phyloP scores from a whole-genome alignment of 2,329 filamentous ascomycete genomes.

The Fusarium nygamai region DNA sequence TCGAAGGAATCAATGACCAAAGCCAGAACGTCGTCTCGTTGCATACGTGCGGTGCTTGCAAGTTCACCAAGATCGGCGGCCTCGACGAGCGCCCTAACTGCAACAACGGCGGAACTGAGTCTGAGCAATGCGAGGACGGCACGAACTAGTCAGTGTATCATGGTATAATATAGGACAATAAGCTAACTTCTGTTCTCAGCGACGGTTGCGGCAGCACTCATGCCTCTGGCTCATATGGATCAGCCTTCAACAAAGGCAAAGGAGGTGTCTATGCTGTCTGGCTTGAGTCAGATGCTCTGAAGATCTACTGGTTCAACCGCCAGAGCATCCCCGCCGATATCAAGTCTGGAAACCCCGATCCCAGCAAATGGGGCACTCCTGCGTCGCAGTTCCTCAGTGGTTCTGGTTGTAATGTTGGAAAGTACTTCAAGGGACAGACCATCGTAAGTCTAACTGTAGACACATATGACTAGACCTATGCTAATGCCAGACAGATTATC shows the following conservation, averaged over 20 bases:
- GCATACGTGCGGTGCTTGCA: slow-evolving; percentile 64
- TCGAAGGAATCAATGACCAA: slow-evolving; percentile 74
- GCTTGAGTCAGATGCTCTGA: slow-evolving; percentile 74
- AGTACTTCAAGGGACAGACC: slow-evolving; percentile 62
- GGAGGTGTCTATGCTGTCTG: slow-evolving; percentile 76
- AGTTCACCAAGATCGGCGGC: slow-evolving; percentile 55
- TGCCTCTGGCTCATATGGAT: slow-evolving; percentile 1
- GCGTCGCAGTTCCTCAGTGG: slow-evolving; percentile 70
- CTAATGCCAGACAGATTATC: slow-evolving; percentile 51
- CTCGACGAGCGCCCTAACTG: slow-evolving; percentile 56
- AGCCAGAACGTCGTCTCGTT: slow-evolving; percentile 68
- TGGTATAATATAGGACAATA: rapidly evolving
- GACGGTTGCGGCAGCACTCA: slow-evolving; percentile 14
- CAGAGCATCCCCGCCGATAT: slow-evolving; percentile 69
- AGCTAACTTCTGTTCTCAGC: not conserved
- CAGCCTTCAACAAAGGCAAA: slow-evolving; percentile 46
- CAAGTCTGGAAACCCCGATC: slow-evolving; percentile 65
- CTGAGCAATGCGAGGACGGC: slow-evolving; percentile 30
- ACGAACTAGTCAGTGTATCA: slow-evolving; percentile 2
- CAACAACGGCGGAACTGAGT: slow-evolving; percentile 52
- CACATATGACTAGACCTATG: rapidly evolving
- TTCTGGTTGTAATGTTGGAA: slow-evolving; percentile 73
- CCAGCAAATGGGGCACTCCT: slow-evolving; percentile 71
- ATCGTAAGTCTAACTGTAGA: not conserved
- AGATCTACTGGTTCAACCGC: slow-evolving; percentile 79